Conservation (phyloP, 176 grass and related monocot species). For the Carex cristatella region DNA sequence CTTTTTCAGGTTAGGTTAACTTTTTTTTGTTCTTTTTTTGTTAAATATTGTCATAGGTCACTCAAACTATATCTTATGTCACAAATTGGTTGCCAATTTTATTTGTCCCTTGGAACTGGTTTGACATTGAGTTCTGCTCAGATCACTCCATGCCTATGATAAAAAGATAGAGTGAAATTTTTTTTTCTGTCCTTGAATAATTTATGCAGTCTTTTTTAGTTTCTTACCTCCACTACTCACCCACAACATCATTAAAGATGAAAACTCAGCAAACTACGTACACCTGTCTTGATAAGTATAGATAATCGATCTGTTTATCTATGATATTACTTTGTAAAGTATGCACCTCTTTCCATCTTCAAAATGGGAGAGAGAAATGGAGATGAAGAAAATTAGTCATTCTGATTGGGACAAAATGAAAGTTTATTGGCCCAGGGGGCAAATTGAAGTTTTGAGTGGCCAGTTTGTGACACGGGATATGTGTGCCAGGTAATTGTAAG, state of each 20-base stretch:
- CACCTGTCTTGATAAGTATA: neutral
- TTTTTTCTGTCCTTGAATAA: neutral
- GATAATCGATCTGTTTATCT: neutral
- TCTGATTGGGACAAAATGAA: neutral
- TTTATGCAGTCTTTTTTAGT: neutral
- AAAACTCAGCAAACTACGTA: neutral
- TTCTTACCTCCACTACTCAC: neutral
- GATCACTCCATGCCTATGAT: neutral
- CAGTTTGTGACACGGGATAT: neutral
- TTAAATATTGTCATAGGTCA: neutral
- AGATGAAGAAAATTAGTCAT: neutral
- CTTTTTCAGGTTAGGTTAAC: constrained; percentile 69
- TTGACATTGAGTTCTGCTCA: neutral
- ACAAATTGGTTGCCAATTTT: neutral
- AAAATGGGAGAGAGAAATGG: neutral
- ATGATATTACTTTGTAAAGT: constrained; percentile 5
- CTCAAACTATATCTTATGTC: neutral
- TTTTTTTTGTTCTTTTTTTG: neutral
- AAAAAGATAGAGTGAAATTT: neutral
- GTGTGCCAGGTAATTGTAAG: neutral
- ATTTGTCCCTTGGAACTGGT: neutral
- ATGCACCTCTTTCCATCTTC: neutral
- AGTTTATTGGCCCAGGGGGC: neutral
- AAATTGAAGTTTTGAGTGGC: neutral
- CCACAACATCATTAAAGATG: neutral